Conservation (phyloP, 495 filamentous ascomycete genomes). For the Tuber aestivum region DNA sequence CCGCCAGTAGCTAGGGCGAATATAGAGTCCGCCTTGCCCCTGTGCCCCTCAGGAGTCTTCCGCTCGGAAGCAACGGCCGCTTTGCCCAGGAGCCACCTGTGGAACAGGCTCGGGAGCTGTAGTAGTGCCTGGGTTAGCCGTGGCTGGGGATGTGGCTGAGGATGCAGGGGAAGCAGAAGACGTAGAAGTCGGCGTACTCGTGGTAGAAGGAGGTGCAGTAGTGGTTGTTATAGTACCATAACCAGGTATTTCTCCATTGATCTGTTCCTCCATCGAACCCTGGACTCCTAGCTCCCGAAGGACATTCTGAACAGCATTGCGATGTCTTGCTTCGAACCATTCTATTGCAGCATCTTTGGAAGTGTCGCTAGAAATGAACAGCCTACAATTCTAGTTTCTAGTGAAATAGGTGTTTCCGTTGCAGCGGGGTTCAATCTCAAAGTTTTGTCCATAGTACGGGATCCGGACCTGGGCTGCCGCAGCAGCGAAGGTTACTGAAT, state of each 20-base stretch:
- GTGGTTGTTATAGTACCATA: neutral
- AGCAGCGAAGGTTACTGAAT: neutral
- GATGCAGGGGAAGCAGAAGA: neutral
- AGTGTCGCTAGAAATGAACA: neutral
- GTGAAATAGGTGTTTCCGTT: neutral
- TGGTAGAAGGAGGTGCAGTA: neutral
- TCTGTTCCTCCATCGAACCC: neutral
- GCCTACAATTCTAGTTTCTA: neutral
- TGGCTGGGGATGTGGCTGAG: neutral
- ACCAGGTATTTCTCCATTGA: neutral
- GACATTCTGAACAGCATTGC: neutral
- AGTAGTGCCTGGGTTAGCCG: neutral
- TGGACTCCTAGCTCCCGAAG: neutral
- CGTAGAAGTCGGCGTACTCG: neutral
- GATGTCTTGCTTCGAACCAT: neutral
- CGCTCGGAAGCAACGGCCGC: neutral
- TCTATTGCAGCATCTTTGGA: neutral
- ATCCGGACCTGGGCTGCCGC: neutral
- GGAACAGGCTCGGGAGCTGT: neutral
- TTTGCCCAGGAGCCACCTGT: neutral
- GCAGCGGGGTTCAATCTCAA: neutral
- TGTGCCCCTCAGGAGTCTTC: neutral
- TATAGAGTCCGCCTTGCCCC: neutral
- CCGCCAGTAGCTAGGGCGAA: neutral
- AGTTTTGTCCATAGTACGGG: neutral